Conservation (phyloP, 1,284 basidiomycete genomes). For the Trichosporon coremiiforme region DNA sequence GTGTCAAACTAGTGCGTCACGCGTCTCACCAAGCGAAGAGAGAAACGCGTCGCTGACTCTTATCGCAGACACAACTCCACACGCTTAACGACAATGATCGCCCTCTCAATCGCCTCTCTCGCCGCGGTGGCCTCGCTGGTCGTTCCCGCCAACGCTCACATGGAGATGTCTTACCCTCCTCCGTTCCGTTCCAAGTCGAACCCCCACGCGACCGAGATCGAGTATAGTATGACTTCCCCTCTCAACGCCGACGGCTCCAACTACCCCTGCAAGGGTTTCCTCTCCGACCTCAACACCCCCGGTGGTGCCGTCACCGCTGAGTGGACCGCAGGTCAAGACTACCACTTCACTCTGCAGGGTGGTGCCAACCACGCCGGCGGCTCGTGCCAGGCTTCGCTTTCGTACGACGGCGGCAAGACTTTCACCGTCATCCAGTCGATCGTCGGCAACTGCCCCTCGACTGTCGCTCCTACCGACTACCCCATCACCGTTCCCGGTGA, state of each 20-base stretch:
- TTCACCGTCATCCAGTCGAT: constrained; percentile 55
- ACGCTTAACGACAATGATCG: constrained; percentile 1
- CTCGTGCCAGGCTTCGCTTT: constrained; percentile 56
- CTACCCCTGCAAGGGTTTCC: constrained; percentile 58
- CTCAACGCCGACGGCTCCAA: constrained; percentile 44
- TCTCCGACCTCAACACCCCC: constrained; percentile 35
- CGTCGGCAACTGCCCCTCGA: constrained; percentile 53
- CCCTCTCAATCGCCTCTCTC: constrained; percentile 11
- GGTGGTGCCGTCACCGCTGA: constrained; percentile 43
- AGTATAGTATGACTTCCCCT: constrained; percentile 55
- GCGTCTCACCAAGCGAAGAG: not conserved
- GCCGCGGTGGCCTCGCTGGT: constrained; percentile 27
- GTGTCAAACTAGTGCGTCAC: not conserved
- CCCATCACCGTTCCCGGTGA: constrained; percentile 50
- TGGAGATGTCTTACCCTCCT: constrained; percentile 49
- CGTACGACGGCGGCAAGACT: constrained; percentile 55
- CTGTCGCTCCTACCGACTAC: constrained; percentile 37
- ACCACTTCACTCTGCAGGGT: constrained; percentile 47
- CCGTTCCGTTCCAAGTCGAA: constrained; percentile 47
- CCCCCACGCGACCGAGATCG: constrained; percentile 44
- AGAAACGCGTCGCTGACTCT: not conserved
- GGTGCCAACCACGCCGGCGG: constrained; percentile 56
- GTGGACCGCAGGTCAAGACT: constrained; percentile 41
- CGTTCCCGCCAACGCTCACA: constrained; percentile 43
- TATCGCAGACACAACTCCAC: not conserved